Evolutionary conservation across 495 filamentous ascomycete species (phyloP).

Genomic region (Xylaria sp.): DNA sequence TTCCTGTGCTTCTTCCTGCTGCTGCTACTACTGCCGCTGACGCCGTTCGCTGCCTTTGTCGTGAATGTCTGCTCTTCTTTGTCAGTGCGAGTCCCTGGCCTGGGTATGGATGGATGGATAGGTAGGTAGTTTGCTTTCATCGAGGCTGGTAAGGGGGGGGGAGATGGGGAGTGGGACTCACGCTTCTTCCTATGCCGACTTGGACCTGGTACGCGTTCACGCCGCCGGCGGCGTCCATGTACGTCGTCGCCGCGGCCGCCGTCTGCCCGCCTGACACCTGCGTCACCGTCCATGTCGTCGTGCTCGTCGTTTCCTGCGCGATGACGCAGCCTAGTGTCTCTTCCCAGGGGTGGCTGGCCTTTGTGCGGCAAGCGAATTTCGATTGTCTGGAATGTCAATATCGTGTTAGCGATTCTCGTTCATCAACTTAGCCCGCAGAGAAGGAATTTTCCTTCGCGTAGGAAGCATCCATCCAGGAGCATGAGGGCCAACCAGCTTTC

Average conservation of each 20-base stretch:
- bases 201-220: conserved; percentile 23
- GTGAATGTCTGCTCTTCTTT: not conserved
- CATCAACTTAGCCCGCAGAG: not conserved
- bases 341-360: not conserved
- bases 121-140: too few relatives aligned
- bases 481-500: not conserved
- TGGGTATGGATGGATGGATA: too few relatives aligned
- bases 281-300: conserved; percentile 24
- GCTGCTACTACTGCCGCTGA: not conserved
- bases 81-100: too few relatives aligned
- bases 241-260: not conserved
- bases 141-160: too few relatives aligned
- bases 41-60: not conserved
- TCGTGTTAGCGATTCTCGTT: not conserved
- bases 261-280: conserved; percentile 11
- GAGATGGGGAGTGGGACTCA: too few relatives aligned
- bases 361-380: conserved; percentile 5
- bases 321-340: conserved; percentile 10
- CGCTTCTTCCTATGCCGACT: too few relatives aligned
- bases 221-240: not conserved
- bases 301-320: not conserved
- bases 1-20: not conserved
- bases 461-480: not conserved
- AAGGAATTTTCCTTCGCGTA: not conserved
- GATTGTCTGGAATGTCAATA: not conserved